These are phyloP conservation scores for Lactifluus echinatus DNA, from an alignment of 768 basidiomycete genomes.

Conservation along the genomic window DNA sequence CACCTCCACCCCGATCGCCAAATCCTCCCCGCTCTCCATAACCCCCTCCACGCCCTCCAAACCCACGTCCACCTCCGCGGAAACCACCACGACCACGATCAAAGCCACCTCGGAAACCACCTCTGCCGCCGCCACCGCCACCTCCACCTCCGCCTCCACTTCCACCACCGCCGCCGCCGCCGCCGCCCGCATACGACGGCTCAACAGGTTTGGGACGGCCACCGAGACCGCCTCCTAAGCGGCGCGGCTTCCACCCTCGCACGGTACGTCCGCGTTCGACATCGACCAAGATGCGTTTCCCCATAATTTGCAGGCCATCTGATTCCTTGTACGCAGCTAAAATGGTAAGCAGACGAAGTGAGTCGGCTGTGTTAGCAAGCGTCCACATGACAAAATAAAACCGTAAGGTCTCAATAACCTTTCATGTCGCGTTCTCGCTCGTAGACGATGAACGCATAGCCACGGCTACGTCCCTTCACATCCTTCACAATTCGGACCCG, in stretches of 20 bases:
- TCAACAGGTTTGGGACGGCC: conserved; percentile 80
- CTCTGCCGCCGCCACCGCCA: conserved; percentile 31
- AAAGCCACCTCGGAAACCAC: conserved; percentile 30
- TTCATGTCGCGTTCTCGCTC: conserved; percentile 99
- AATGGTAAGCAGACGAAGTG: conserved; percentile 21
- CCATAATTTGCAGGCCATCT: conserved; percentile 91
- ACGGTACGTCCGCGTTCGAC: conserved; percentile 98
- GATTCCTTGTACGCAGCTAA: conserved; percentile 96
- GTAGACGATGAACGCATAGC: conserved; percentile 96
- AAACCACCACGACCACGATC: conserved; percentile 25
- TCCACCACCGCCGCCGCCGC: conserved; percentile 31
- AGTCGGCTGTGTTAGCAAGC: conserved; percentile 21
- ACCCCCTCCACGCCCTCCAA: conserved; percentile 27
- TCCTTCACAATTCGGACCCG: conserved; percentile 89
- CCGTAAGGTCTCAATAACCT: conserved; percentile 42
- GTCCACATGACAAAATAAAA: conserved; percentile 17
- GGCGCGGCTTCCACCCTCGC: conserved; percentile 95
- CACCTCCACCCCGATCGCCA: conserved; percentile 23
- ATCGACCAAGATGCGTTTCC: conserved; percentile 93
- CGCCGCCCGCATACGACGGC: conserved; percentile 24
- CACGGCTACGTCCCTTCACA: conserved; percentile 77
- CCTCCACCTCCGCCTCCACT: conserved; percentile 33
- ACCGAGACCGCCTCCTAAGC: conserved; percentile 98
- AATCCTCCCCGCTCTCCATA: conserved; percentile 26
- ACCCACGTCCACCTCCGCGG: conserved; percentile 28